Evolutionary conservation across 768 basidiomycete species (phyloP).

Genomic region (Suillus fuscotomentosus): DNA sequence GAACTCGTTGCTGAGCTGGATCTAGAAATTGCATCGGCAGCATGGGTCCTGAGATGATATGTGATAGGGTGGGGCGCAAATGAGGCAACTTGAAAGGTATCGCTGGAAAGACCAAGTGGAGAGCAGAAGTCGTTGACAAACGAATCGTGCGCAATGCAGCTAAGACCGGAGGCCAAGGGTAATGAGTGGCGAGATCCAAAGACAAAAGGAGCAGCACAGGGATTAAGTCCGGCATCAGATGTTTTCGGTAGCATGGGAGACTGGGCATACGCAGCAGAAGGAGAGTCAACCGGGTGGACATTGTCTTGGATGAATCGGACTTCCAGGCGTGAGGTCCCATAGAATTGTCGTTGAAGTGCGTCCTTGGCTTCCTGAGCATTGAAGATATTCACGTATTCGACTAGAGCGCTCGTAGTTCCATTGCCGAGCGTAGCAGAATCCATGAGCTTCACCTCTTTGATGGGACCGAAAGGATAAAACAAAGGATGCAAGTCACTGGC

Average conservation of each 20-base stretch:
- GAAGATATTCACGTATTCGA: constrained; percentile 56
- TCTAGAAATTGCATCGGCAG: constrained; percentile 26
- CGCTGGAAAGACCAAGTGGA: constrained; percentile 18
- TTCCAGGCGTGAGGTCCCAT: constrained; percentile 45
- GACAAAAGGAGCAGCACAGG: constrained; percentile 31
- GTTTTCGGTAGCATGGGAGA: constrained; percentile 9
- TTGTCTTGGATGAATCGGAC: constrained; percentile 35
- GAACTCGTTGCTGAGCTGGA: constrained; percentile 34
- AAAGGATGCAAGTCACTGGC: constrained; percentile 68
- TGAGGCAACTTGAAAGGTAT: constrained; percentile 13
- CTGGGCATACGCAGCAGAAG: constrained; percentile 10
- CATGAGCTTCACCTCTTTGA: constrained; percentile 59
- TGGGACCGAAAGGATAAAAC: constrained; percentile 67
- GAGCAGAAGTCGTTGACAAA: constrained; percentile 6
- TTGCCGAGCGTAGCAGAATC: constrained; percentile 31
- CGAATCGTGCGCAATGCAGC: constrained; percentile 5
- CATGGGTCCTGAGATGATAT: constrained; percentile 13
- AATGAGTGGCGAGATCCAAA: constrained; percentile 14
- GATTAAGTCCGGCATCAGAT: constrained; percentile 27
- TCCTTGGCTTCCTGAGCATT: constrained; percentile 67
- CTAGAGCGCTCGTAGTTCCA: constrained; percentile 52
- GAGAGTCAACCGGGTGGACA: constrained; percentile 4
- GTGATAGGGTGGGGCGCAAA: constrained; percentile 25
- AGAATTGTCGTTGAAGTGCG: constrained; percentile 59
- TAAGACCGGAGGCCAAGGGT: constrained; percentile 1